Percentiles rank a stretch among this genome's conserved stretches.
These are phyloP conservation scores for Senna siamea DNA, from an alignment of 306 rosid genomes.

Conservation along the genomic window DNA sequence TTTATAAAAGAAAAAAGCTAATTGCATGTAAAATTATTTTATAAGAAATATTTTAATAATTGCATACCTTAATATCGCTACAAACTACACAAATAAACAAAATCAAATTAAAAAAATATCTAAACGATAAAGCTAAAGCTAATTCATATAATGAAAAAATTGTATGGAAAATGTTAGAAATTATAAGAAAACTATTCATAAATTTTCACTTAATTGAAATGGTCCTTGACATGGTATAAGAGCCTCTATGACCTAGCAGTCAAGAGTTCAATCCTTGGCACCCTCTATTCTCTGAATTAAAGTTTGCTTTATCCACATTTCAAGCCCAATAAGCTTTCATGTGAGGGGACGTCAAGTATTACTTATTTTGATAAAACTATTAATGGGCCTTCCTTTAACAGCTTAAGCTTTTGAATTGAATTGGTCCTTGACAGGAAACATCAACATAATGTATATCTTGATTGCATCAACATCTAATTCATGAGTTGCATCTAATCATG, in stretches of 20 bases:
- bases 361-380: no score
- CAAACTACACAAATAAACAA: neutral
- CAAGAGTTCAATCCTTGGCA: no score
- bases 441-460: neutral
- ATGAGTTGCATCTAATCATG: neutral
- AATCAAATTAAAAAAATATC: neutral
- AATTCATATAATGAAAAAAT: constrained; percentile 24
- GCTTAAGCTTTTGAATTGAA: no score
- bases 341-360: no score
- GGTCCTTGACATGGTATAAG: no score
- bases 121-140: neutral
- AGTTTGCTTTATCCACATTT: no score
- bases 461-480: constrained; percentile 25
- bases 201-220: no score
- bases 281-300: no score
- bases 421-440: neutral
- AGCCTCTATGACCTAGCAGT: no score
- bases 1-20: neutral
- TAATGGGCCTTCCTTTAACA: no score
- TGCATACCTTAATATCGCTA: neutral
- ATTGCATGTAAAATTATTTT: neutral
- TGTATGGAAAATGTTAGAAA: neutral
- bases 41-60: neutral
- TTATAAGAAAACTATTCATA: no score
- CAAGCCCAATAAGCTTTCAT: no score